Base-by-base conservation (phyloP, 2,329 filamentous ascomycete genomes). In the Elsinoe perseae region DNA sequence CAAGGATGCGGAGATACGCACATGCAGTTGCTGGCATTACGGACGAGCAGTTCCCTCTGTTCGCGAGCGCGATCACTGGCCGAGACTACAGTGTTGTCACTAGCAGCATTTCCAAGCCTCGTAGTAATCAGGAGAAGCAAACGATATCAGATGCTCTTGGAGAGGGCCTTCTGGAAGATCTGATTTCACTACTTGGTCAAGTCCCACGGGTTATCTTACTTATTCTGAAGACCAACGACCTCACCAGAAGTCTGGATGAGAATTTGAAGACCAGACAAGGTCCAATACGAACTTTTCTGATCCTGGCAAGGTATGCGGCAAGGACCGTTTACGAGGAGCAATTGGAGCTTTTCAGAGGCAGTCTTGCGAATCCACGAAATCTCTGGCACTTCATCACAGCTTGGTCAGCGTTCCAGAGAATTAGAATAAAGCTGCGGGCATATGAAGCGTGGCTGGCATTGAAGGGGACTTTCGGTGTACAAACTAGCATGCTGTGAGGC, bases 211-310 rank as follows among this genome's bases (percentile, higher is more conserved):
- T 98, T 61, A 95, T 98, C 56, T 78, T 98, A 10, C 77, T 98
- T 25, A 97, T 98, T 62, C 79, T 98, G 60, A 98, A 98, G 75
- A 98, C 93, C 2, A 98, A 98, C 69, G 93, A 98, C 72, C 76
- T 98, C 36, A 98, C 93, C 14, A 84, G 93, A 61, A 93, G 86
- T 64, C 80, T 98, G 16, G 93, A 98, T 68, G 93, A 98, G 75
- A 91, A 86, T 66, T 76, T 95, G 34, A 86, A 91, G 56, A 93
- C 88, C 0, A 78, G 80, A 5, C 72, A 82, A 64, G 82, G 82
- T 1, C 81, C 82, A 1, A 72, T 82, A 50, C 75, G 81, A 32
- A 80, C 79, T 2, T 84, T 85, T 65, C 72, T 85, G 60, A 85
- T 85, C 58, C 77, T 85, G 23, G 82, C 82, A 4, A 76, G 77